Base-by-base conservation (phyloP, 2,329 filamentous ascomycete genomes). In the Colletotrichum cuscutae region DNA sequence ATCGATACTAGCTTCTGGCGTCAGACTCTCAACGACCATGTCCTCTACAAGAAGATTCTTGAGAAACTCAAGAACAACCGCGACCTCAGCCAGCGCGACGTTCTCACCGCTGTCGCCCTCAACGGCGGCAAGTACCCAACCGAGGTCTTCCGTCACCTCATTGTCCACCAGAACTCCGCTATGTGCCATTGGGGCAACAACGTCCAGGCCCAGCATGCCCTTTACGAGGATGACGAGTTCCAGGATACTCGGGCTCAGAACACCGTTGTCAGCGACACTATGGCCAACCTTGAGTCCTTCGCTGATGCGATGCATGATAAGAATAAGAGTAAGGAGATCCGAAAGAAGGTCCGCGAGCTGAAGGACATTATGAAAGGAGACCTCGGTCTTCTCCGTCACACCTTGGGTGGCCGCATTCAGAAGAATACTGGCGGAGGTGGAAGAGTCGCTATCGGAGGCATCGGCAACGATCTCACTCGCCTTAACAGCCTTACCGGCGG, bases 1-100 rank as follows among this genome's bases (percentile, higher is more conserved):
- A 54, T 76, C 30, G 74, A 75, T 37, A 68, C 54, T 35, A 60
- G 42, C 57, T 72, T 68, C 61, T 74, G 61, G 64, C 74, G 68
- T 19, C 60, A 65, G 60, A 30, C 65, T 1, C 22, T 46, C 9
- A 63, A 57, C 1, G 56, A 73, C 7, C 54, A 74, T 13, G n/a
- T 52, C 1, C 49, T 73, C 30, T 64, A 68, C 56, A 60, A 59
- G 22, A 37, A 28, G 13, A 35, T 58, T 6, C 49, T 62, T 4
- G 32, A 35, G 19, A 75, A 76, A 67, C 53, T 75, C 9, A 24
- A 65, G 15, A 32, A 42, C 15, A 26, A 53, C 22, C 32, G 42
- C 7, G 22, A 49, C 22, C 61, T 75, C 26, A 71, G 52, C 2
- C 61, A 74, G 37, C 71, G 71, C 13, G 73, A 75, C n/a, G 73